A percentile compares a stretch with the other conserved stretches of the same genome.
Conservation (phyloP, 2,329 filamentous ascomycete genomes). For the Monilinia laxa region DNA sequence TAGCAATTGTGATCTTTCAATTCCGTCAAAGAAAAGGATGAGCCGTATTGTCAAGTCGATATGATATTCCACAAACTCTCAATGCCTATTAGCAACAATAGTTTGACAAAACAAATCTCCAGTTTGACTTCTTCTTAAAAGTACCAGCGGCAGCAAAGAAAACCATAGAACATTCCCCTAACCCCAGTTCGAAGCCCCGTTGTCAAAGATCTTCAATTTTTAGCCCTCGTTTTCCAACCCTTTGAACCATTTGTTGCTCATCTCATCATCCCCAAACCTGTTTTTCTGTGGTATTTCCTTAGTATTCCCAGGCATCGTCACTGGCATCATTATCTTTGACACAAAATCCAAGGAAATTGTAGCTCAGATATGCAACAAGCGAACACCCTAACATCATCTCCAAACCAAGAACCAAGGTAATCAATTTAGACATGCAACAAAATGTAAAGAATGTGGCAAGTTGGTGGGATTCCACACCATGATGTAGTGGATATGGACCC, state of each 20-base stretch:
- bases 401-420: not conserved
- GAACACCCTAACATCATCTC: not conserved
- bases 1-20: too few species aligned
- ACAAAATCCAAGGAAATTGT: not conserved
- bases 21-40: too few species aligned
- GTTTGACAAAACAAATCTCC: too few species aligned
- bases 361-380: constrained; percentile 1
- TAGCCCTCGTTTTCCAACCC: not conserved
- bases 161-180: too few species aligned
- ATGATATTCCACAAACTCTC: too few species aligned
- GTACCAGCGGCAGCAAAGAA: too few species aligned
- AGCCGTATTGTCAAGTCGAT: too few species aligned
- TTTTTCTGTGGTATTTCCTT: not conserved
- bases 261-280: not conserved
- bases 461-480: not conserved
- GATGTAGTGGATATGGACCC: not conserved
- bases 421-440: not conserved
- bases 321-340: not conserved
- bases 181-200: too few species aligned
- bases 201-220: not conserved
- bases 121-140: too few species aligned
- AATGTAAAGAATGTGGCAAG: not conserved
- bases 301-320: not conserved
- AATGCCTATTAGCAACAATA: too few species aligned
- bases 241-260: not conserved